phyloP scores from a whole-genome alignment of 1,284 basidiomycete genomes.

The Bjerkandera adusta region DNA sequence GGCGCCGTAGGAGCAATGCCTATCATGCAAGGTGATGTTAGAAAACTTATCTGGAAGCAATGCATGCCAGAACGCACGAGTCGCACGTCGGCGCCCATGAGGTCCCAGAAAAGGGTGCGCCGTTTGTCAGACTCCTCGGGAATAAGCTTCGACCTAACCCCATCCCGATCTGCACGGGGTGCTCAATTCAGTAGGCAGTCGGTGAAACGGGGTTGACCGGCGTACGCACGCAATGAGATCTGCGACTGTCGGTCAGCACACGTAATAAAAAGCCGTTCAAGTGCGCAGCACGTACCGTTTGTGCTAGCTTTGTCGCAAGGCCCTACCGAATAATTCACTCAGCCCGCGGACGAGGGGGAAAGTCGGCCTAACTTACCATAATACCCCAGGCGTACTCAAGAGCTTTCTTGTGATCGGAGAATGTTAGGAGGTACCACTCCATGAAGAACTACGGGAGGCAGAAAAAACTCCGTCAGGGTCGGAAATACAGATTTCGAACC shows the following conservation, averaged over 20 bases:
- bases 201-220: constrained; percentile 5
- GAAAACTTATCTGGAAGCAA: constrained; percentile 1
- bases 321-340: constrained; percentile 21
- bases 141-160: constrained; percentile 50
- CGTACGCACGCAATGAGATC: constrained; percentile 57
- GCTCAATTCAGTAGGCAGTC: constrained; percentile 10
- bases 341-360: background rate
- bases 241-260: constrained; percentile 27
- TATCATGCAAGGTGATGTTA: constrained; percentile 11
- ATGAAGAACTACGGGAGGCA: constrained; percentile 54
- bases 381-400: constrained; percentile 68
- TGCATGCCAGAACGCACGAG: constrained; percentile 32
- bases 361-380: constrained; percentile 50
- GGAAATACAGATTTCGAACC: constrained; percentile 37
- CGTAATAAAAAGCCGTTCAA: constrained; percentile 9
- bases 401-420: constrained; percentile 65
- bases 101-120: constrained; percentile 57
- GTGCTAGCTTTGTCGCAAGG: constrained; percentile 34
- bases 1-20: constrained; percentile 30
- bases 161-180: constrained; percentile 50
- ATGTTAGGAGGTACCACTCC: constrained; percentile 69
- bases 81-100: constrained; percentile 51
- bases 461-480: constrained; percentile 24
- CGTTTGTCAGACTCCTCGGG: constrained; percentile 52
- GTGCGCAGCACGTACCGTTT: constrained; percentile 45